Evolutionary conservation across 2,329 filamentous ascomycete species (phyloP).

Genomic region (Fusarium udum): DNA sequence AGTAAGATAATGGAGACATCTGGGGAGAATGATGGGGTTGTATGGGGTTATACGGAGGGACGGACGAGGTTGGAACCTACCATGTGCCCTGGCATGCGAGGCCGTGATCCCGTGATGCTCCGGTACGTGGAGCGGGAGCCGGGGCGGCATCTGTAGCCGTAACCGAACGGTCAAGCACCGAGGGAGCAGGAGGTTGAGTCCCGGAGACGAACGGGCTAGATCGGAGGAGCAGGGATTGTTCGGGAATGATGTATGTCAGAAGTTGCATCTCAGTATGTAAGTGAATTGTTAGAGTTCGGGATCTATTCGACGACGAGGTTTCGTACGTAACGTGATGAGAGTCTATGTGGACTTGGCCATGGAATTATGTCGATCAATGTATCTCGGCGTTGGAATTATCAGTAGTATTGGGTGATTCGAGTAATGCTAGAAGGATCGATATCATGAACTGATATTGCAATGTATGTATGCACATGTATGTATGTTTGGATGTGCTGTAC

Average conservation of each 20-base stretch:
- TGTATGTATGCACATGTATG: not conserved
- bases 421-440: slow-evolving; percentile 7
- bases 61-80: slow-evolving; percentile 15
- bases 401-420: not conserved
- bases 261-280: slow-evolving; percentile 20
- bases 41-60: slow-evolving; percentile 31
- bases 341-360: slow-evolving; percentile 9
- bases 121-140: slow-evolving; percentile 41
- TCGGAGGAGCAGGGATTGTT: slow-evolving; percentile 39
- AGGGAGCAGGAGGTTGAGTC: slow-evolving; percentile 7
- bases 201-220: slow-evolving; percentile 39
- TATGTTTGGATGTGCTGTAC: not conserved
- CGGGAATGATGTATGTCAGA: slow-evolving; percentile 17
- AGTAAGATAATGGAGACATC: slow-evolving; percentile 35
- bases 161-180: slow-evolving; percentile 41
- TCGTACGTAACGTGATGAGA: slow-evolving; percentile 19
- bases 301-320: slow-evolving; percentile 17
- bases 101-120: slow-evolving; percentile 45
- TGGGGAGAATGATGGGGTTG: slow-evolving; percentile 24
- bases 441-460: slow-evolving; percentile 31
- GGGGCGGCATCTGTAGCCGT: slow-evolving; percentile 40
- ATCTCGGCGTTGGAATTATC: not conserved
- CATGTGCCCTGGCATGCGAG: slow-evolving; percentile 26
- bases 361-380: slow-evolving; percentile 9
- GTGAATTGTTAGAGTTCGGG: slow-evolving; percentile 9